These are phyloP conservation scores for Cicer bijugum DNA, from an alignment of 306 rosid genomes.

Conservation along the genomic window DNA sequence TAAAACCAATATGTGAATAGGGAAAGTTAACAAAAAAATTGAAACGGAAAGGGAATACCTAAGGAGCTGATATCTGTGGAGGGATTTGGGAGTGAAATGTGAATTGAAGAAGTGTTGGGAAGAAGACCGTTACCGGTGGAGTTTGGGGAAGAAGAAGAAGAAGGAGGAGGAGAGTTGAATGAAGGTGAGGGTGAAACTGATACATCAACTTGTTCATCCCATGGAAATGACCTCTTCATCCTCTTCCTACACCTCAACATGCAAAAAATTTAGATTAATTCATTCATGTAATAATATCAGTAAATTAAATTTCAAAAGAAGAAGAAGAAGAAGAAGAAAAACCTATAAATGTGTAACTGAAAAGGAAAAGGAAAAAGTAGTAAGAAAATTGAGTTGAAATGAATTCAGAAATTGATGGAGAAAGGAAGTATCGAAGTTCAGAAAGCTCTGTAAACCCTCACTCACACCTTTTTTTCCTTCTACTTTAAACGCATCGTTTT, in stretches of 20 bases:
- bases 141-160: conserved; percentile 57
- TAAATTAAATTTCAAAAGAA: neutral
- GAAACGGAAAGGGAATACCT: conserved; percentile 51
- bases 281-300: neutral
- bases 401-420: neutral
- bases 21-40: neutral
- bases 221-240: conserved; percentile 71
- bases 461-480: neutral
- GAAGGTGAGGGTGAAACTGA: neutral
- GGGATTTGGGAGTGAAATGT: conserved; percentile 21
- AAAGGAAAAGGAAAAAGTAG: neutral
- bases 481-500: neutral
- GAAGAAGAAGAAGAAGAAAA: neutral
- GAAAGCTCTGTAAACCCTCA: neutral
- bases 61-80: conserved; percentile 43
- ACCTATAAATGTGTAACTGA: neutral
- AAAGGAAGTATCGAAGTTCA: neutral
- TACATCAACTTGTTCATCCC: conserved; percentile 52
- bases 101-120: neutral
- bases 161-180: no score
- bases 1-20: neutral
- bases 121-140: neutral
- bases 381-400: neutral
- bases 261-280: neutral
- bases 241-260: conserved; percentile 4